Base-by-base conservation (phyloP, 1,284 basidiomycete genomes). In the Ceratobasidium papillatum region DNA sequence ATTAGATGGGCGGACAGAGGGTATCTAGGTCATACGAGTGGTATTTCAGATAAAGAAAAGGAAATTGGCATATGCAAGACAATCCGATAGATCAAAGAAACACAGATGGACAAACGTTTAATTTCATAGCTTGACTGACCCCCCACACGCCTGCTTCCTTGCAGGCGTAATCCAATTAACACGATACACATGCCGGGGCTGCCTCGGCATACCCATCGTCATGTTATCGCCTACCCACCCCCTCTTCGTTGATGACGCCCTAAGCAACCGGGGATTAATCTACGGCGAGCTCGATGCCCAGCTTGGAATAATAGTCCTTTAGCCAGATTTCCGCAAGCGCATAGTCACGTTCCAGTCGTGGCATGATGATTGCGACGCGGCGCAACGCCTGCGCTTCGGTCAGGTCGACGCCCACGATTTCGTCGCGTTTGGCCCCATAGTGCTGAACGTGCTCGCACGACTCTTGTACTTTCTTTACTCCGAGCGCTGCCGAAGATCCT, bases 381-480 rank as follows among this genome's bases (percentile, higher is more conserved):
- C 81, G 81, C 22, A 96, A 83, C 17, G 95, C 94, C 36, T 89
- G 90, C 0, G 85, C 82, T 11, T 83, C 79, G 1, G 83, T 82
- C 66, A 94, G 82, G 52, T 85, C 82, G 12, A 77, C 79, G 22
- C 80, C 80, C n/a, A 81, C 80, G 74, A 82, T 80, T 76, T 83
- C 84, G 54, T 82, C 82, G 32, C 66, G 62, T 52, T 79, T 77
- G 75, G 84, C 83, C 62, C 86, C 86, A 78, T 86, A 83, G 78
- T 87, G 84, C 79, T 87, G 86, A 80, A 87, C 86, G 76, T 82
- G 82, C 77, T 87, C 86, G 79, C 86, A 87, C 58, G 83, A 84
- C 51, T 84, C 82, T 75, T 86, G 83, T 36, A 88, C 86, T 78
- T 85, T 84, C 78, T 84, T 83, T 59, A 87, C 84, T 30, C 87